These are phyloP conservation scores for Blastobotrys serpentis DNA, from an alignment of 1,139 yeast genomes.

Conservation along the genomic window DNA sequence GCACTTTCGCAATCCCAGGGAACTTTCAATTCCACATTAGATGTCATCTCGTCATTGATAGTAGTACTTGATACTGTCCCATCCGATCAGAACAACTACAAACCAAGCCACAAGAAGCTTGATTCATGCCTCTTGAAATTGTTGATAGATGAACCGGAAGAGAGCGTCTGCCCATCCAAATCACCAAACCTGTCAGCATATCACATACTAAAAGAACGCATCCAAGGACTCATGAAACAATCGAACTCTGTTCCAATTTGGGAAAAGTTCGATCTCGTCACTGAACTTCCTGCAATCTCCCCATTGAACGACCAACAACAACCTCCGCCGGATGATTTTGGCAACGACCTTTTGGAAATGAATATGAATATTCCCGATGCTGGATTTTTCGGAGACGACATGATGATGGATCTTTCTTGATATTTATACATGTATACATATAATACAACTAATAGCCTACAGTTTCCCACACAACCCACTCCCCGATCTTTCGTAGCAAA, in stretches of 20 bases:
- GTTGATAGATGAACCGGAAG: constrained; percentile 10
- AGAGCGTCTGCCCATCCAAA: constrained; percentile 5
- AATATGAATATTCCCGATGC: constrained; percentile 16
- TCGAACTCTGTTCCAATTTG: constrained; percentile 8
- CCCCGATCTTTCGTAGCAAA: too few relatives aligned
- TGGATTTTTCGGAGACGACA: constrained; percentile 18
- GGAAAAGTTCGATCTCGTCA: not conserved
- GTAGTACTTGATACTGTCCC: constrained; percentile 20
- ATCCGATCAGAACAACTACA: constrained; percentile 12
- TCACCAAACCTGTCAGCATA: constrained; percentile 2
- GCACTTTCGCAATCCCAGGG: constrained; percentile 31
- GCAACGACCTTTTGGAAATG: constrained; percentile 12
- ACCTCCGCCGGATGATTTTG: constrained; percentile 1
- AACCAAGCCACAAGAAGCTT: constrained; percentile 11
- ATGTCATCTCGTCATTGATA: constrained; percentile 25
- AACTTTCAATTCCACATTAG: constrained; percentile 26
- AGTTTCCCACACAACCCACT: not conserved
- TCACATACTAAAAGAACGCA: constrained; percentile 9
- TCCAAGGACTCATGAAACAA: constrained; percentile 16
- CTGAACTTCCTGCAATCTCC: not conserved
- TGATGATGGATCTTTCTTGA: constrained; percentile 17
- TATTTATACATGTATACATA: not conserved
- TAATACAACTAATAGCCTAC: not conserved
- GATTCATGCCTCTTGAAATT: constrained; percentile 15
- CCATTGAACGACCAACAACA: not conserved